Base-by-base conservation (phyloP, 116 monocot species). In the Papilionanthe hybrid region DNA sequence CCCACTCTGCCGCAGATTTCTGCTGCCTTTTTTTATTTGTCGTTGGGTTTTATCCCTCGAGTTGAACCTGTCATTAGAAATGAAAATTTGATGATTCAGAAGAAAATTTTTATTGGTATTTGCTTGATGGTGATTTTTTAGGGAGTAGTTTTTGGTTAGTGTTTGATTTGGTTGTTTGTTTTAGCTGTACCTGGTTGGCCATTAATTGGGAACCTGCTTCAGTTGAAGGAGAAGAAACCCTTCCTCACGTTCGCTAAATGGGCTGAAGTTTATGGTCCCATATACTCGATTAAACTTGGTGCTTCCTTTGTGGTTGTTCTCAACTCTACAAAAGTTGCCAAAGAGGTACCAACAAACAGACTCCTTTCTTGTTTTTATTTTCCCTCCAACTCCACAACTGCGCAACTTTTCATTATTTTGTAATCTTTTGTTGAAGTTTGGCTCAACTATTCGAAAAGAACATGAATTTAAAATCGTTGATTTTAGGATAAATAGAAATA, bases 121-220 rank as follows among this genome's bases (percentile, higher is more conserved):
- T 32, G 32, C 32, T 32, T 32, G 32, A 32, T 32, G 32, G 9
- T 73, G 49, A 9, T 72, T 15, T 75, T 42, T 72, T 75, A 5
- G 49, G 22, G 27, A 9, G 29, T 47, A 63, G 45, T 42, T 72
- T 82, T 29, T 49, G 18, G 9, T 12, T 72, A 5, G 7, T 45
- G 56, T 27, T 78, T 27, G 32, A 53, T 53, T 53, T 53, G 73
- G 72, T 78, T 6, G 41, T 0, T 28, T 82, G 30, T 80, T 75
- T 53, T 79, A 94, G 94, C 87, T 85, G 91, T 98, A 67, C 94
- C 95, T 84, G 98, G 94, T 50, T 53, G 87, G 72, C 98, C 98
- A 44, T 44, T 98, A 68, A 91, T 98, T 77, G 98, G 98, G 53
- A 98, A 98, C 84, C 72, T 98, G 72, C 91, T 57, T 83, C 94